phyloP scores from a whole-genome alignment of 306 rosid species.

The Quercus robur region DNA sequence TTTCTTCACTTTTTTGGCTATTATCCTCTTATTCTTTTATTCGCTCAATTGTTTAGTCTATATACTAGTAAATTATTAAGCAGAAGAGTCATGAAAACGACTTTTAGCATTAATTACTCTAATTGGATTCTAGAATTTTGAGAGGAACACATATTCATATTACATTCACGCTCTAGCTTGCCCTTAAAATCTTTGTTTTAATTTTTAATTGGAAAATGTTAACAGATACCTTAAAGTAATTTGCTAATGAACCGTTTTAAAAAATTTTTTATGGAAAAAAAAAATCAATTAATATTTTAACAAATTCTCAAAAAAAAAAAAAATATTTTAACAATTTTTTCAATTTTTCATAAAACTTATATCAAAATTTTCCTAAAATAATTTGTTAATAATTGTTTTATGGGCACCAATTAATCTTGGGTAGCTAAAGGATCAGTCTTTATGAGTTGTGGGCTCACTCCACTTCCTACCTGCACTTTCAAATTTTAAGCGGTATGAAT shows the following conservation, averaged over 20 bases:
- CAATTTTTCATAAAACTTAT: too few species aligned
- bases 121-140: background rate
- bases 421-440: background rate
- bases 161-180: too few species aligned
- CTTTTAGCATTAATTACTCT: background rate
- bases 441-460: background rate
- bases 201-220: background rate
- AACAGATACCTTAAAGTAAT: too few species aligned
- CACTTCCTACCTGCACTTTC: background rate
- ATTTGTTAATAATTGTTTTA: too few species aligned
- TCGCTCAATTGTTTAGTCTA: background rate
- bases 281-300: too few species aligned
- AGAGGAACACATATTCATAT: too few species aligned
- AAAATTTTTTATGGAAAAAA: too few species aligned
- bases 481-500: background rate
- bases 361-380: too few species aligned
- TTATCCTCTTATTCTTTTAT: background rate
- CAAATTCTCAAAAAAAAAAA: too few species aligned
- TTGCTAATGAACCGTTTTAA: too few species aligned
- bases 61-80: background rate
- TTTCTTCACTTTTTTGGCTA: slow-evolving; percentile 19
- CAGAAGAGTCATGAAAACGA: slow-evolving; percentile 8
- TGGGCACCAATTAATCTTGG: background rate
- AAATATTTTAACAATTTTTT: too few species aligned
- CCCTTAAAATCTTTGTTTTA: too few species aligned